These are phyloP conservation scores for Vitis labrusca DNA, from an alignment of 164 flowering plant species.

Conservation along the genomic window DNA sequence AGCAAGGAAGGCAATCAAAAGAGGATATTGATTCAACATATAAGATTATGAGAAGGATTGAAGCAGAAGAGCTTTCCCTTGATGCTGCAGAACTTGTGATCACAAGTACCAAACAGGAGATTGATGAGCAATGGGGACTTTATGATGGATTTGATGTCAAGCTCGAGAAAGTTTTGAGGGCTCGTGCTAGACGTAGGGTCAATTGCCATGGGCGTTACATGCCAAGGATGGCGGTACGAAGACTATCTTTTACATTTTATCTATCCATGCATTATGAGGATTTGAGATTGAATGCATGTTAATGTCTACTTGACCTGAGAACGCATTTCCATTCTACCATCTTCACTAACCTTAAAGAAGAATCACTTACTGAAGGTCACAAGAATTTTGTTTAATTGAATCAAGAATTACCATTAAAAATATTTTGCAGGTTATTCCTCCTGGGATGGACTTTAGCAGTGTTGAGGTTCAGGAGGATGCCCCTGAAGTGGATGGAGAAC, in stretches of 20 bases:
- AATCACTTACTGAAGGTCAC: no score
- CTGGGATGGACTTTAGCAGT: conserved; percentile 96
- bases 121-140: conserved; percentile 94
- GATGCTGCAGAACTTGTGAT: conserved; percentile 97
- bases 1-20: conserved; percentile 89
- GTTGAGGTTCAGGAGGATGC: conserved; percentile 72
- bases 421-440: conserved; percentile 80
- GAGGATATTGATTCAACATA: conserved; percentile 91
- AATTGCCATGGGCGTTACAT: conserved; percentile 86
- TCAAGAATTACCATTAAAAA: no score
- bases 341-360: no score
- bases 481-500: conserved; percentile 76
- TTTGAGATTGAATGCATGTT: no score
- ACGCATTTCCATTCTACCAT: no score
- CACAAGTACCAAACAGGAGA: conserved; percentile 92
- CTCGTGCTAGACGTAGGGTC: conserved; percentile 83
- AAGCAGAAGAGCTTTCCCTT: conserved; percentile 91
- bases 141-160: conserved; percentile 96
- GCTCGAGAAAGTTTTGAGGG: conserved; percentile 85
- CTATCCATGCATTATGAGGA: neutral
- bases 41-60: conserved; percentile 90
- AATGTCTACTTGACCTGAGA: no score
- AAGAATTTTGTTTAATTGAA: no score
- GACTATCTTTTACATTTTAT: neutral
- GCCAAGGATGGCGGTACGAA: conserved; percentile 94